Percentiles rank a stretch among this genome's conserved stretches.
Conservation (phyloP, 306 rosid genomes). For the Medicago arabica region DNA sequence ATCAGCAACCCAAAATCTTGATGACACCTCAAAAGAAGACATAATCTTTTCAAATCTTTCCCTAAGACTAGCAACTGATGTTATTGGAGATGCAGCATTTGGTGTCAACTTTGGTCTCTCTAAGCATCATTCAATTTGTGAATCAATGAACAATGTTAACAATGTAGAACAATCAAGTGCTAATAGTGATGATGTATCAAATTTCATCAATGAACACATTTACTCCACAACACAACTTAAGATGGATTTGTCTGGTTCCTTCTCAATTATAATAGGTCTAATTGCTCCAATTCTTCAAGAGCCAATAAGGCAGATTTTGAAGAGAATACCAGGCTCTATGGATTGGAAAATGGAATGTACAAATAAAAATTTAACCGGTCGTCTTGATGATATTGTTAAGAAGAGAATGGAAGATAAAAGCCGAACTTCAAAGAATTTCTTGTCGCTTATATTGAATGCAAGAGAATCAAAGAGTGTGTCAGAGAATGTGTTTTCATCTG, state of each 20-base stretch:
- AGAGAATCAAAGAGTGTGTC: constrained; percentile 62
- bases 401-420: constrained; percentile 65
- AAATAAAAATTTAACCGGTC: constrained; percentile 55
- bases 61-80: constrained; percentile 79
- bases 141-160: constrained; percentile 42
- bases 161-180: neutral
- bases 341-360: constrained; percentile 79
- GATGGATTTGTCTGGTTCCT: constrained; percentile 95
- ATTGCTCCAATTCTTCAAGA: constrained; percentile 79
- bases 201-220: constrained; percentile 79
- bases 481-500: constrained; percentile 63
- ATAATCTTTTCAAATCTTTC: constrained; percentile 75
- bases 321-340: constrained; percentile 84
- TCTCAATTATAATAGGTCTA: constrained; percentile 88
- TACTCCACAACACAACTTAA: constrained; percentile 92
- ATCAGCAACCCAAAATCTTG: constrained; percentile 71
- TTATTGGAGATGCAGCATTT: constrained; percentile 92
- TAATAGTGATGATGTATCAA: constrained; percentile 59
- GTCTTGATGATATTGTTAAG: constrained; percentile 74
- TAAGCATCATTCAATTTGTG: constrained; percentile 48
- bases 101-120: constrained; percentile 92
- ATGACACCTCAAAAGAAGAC: constrained; percentile 58
- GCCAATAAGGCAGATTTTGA: constrained; percentile 79
- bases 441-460: constrained; percentile 74
- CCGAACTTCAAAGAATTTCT: constrained; percentile 66